A percentile compares a stretch with the other conserved stretches of the same genome.
Conservation (phyloP, 768 basidiomycete genomes). For the Sarcodon sp. region DNA sequence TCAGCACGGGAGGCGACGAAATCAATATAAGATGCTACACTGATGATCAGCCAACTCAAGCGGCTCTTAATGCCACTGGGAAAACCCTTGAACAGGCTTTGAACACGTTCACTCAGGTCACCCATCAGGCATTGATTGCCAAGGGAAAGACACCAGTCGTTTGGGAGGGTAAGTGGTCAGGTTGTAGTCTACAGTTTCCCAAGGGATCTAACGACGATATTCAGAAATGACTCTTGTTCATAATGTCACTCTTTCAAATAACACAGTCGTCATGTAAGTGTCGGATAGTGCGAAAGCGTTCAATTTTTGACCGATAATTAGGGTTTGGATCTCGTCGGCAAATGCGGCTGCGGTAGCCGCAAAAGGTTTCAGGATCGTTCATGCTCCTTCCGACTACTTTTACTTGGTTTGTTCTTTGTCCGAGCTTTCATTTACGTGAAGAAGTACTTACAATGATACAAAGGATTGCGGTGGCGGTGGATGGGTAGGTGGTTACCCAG, state of each 20-base stretch:
- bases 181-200: not conserved
- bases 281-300: not conserved
- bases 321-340: conserved; percentile 62
- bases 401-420: conserved; percentile 36
- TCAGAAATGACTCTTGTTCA: conserved; percentile 23
- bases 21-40: conserved; percentile 27
- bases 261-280: conserved; percentile 43
- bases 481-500: conserved; percentile 45
- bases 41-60: conserved; percentile 21
- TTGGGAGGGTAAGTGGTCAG: conserved; percentile 21
- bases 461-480: conserved; percentile 61
- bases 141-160: conserved; percentile 36
- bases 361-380: conserved; percentile 50
- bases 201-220: not conserved
- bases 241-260: conserved; percentile 19
- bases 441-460: not conserved
- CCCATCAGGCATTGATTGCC: conserved; percentile 17
- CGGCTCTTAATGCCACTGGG: conserved; percentile 16
- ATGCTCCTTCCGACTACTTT: conserved; percentile 65
- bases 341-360: conserved; percentile 46
- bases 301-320: conserved; percentile 11
- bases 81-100: conserved; percentile 28
- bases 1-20: conserved; percentile 38
- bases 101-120: conserved; percentile 19
- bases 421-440: not conserved